Percentiles rank a stretch among this genome's conserved stretches.
Conservation (phyloP, 805 yeast species). For the Tetrapisispora namnaoensis region DNA sequence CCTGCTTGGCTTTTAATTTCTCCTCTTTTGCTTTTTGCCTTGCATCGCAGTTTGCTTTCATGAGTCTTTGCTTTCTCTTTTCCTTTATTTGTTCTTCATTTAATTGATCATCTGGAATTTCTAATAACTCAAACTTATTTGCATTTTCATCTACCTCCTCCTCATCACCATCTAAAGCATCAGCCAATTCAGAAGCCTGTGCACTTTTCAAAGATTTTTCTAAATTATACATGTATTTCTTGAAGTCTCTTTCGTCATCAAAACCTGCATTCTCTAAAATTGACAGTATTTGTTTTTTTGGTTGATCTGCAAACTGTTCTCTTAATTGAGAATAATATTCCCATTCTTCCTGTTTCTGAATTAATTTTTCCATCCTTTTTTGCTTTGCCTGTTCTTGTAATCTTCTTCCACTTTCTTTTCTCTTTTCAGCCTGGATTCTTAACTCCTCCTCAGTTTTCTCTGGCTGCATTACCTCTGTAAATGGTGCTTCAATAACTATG, state of each 20-base stretch:
- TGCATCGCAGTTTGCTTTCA: slow-evolving; percentile 85
- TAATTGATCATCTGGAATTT: slow-evolving; percentile 75
- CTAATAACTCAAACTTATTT: slow-evolving; percentile 59
- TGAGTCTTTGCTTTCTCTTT: slow-evolving; percentile 71
- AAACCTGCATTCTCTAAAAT: slow-evolving; percentile 65
- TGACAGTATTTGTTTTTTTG: slow-evolving; percentile 44
- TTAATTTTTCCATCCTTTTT: slow-evolving; percentile 66
- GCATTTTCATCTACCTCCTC: slow-evolving; percentile 36
- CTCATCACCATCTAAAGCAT: slow-evolving; percentile 40
- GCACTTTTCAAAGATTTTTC: slow-evolving; percentile 65
- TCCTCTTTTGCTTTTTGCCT: slow-evolving; percentile 73
- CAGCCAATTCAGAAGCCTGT: slow-evolving; percentile 54
- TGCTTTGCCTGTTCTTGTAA: slow-evolving; percentile 90
- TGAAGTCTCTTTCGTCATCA: slow-evolving; percentile 62
- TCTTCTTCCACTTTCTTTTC: slow-evolving; percentile 77
- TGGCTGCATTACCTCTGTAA: slow-evolving; percentile 50
- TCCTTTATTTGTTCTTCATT: slow-evolving; percentile 74
- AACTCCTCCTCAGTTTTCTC: slow-evolving; percentile 82
- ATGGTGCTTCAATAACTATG: slow-evolving; percentile 73
- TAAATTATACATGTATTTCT: slow-evolving; percentile 51
- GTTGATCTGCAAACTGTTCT: slow-evolving; percentile 40
- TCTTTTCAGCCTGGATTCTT: slow-evolving; percentile 61
- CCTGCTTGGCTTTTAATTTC: slow-evolving; percentile 54
- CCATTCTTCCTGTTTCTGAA: slow-evolving; percentile 72
- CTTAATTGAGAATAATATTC: slow-evolving; percentile 56